These are phyloP conservation scores for Phaffomyces opuntiae DNA, from an alignment of 805 yeast species.

Conservation along the genomic window DNA sequence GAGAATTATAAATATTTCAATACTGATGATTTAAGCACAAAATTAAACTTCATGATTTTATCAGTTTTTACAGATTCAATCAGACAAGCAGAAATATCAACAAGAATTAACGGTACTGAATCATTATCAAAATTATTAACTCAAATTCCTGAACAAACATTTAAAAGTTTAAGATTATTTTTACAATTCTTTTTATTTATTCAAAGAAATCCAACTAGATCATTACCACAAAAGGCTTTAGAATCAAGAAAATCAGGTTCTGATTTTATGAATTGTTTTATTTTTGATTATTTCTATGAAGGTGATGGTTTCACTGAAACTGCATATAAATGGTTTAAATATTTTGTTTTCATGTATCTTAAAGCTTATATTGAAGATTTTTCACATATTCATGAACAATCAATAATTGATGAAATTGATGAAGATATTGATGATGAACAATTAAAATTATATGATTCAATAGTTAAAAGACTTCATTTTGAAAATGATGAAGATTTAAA, in stretches of 20 bases:
- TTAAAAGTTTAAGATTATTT: constrained; percentile 28
- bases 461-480: no score
- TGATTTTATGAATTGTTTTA: constrained; percentile 1
- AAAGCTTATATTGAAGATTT: not conserved
- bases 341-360: not conserved
- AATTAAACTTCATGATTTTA: constrained; percentile 20
- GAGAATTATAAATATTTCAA: not conserved
- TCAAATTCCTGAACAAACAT: constrained; percentile 32
- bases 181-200: constrained; percentile 10
- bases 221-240: not conserved
- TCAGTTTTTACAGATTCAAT: constrained; percentile 36
- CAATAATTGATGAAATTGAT: not conserved
- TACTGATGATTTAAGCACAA: not conserved
- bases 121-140: constrained; percentile 26
- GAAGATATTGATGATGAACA: constrained; percentile 1
- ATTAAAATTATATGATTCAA: not conserved
- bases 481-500: no score
- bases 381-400: not conserved
- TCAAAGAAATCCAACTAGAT: not conserved
- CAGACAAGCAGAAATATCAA: constrained; percentile 50
- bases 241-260: not conserved
- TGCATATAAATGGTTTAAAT: constrained; percentile 2
- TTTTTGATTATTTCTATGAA: not conserved
- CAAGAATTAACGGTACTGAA: constrained; percentile 38
- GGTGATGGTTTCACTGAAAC: not conserved